Base-by-base conservation (phyloP, 176 grass and related monocot species). In the Eragrostis nindensis region DNA sequence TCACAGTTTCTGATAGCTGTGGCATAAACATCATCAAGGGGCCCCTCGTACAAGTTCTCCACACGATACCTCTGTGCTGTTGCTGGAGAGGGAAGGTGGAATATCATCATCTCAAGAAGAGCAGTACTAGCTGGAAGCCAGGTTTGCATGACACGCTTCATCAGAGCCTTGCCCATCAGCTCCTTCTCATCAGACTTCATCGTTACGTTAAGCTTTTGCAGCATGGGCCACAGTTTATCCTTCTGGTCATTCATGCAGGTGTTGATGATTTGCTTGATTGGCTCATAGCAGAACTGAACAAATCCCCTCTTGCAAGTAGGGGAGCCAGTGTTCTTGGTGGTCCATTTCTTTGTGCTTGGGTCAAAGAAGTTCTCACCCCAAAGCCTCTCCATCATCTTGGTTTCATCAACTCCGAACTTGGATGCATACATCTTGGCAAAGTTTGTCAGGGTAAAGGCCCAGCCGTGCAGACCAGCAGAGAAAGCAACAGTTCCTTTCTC, bases 301-400 rank as follows among this genome's bases (percentile, higher is more conserved):
- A 97, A 97, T 3, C 93, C 93, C 86, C 93, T 86, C 71, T 93
- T 97, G 19, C 93, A 97, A 53, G 87, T 89, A 77, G 85, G 63
- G 25, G 90, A 70, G 0, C 90, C 87, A 21, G 90, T 86, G 82
- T 77, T 90, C 78, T 92, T 95, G 57, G 17, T 68, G 32, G 93
- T 92, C 90, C 93, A 92, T 83, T 96, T 96, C 85, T 88, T 96
- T 44, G 93, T 96, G 40, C 74, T 32, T 19, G 93, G 93, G 75
- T 96, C 93, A 50, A 96, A 96, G 85, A 66, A 92, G 62, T 96
- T 96, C 93, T 96, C 93, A 86, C 90, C 93, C 87, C 93, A 96
- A 0, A 96, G 90, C 75, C 90, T 92, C 90, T 93, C 93, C 93
- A 93, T 97, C 90, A 93, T 97, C 71, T 97, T 97, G 2, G 45